Evolutionary conservation across 2,329 filamentous ascomycete genomes (phyloP).

Genomic region (Sclerotinia glacialis): DNA sequence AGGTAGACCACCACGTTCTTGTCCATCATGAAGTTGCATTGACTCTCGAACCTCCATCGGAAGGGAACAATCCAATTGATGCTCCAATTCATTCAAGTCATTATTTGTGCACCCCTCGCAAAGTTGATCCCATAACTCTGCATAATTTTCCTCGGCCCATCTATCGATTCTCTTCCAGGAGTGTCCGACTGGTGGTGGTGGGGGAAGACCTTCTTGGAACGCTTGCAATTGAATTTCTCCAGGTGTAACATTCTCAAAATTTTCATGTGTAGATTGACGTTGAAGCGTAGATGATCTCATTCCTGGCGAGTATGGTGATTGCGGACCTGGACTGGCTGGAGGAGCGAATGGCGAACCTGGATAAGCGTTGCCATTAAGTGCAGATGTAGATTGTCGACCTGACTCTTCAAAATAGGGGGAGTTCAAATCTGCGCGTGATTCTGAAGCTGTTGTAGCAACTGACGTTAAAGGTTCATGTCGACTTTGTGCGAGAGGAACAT

Average conservation of each 20-base stretch:
- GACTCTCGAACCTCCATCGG: slow-evolving; percentile 94
- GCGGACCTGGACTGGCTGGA: slow-evolving; percentile 56
- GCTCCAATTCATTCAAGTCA: slow-evolving; percentile 94
- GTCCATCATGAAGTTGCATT: slow-evolving; percentile 87
- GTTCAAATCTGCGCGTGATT: slow-evolving; percentile 81
- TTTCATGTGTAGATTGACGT: slow-evolving; percentile 59
- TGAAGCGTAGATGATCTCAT: slow-evolving; percentile 74
- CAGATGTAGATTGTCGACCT: slow-evolving; percentile 51
- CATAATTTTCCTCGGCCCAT: slow-evolving; percentile 94
- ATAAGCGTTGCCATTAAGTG: slow-evolving; percentile 57
- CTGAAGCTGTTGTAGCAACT: slow-evolving; percentile 78
- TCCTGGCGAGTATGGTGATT: slow-evolving; percentile 80
- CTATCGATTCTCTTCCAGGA: slow-evolving; percentile 93
- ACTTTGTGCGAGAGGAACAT: slow-evolving; percentile 82
- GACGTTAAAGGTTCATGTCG: slow-evolving; percentile 81
- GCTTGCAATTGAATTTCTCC: slow-evolving; percentile 96
- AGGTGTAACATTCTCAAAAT: slow-evolving; percentile 66
- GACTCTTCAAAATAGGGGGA: slow-evolving; percentile 75
- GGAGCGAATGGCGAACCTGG: slow-evolving; percentile 40
- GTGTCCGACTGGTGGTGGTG: slow-evolving; percentile 80
- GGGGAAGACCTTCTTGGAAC: slow-evolving; percentile 87
- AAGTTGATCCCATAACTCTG: slow-evolving; percentile 89
- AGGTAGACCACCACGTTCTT: slow-evolving; percentile 86
- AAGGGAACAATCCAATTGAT: slow-evolving; percentile 89
- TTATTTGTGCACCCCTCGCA: slow-evolving; percentile 90